Conservation (phyloP, 1,284 basidiomycete genomes). For the Irpex sp. region DNA sequence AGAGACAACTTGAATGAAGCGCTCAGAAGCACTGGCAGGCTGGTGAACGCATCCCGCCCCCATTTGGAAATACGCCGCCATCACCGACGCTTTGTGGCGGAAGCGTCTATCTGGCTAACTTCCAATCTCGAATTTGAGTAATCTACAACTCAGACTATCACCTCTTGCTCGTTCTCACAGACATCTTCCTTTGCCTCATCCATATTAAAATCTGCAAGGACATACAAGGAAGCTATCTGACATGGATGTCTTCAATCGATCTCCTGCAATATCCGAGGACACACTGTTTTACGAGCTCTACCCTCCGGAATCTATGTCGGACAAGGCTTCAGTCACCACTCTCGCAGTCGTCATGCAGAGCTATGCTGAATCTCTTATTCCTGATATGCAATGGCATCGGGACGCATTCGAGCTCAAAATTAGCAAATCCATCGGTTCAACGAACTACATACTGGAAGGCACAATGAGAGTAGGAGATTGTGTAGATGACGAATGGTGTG, state of each 20-base stretch:
- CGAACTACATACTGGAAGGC: conserved; percentile 63
- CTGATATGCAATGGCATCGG: conserved; percentile 82
- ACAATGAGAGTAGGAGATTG: conserved; percentile 88
- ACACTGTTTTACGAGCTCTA: conserved; percentile 76
- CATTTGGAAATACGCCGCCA: neutral
- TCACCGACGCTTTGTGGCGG: conserved; percentile 1
- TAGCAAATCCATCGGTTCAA: conserved; percentile 40
- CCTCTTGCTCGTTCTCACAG: too few species aligned
- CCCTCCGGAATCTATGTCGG: conserved; percentile 45
- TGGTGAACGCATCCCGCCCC: neutral
- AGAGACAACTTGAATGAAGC: neutral
- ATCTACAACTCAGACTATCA: too few species aligned
- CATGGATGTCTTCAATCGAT: conserved; percentile 58
- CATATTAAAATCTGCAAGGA: too few species aligned
- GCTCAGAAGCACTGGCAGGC: neutral
- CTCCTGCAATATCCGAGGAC: conserved; percentile 80
- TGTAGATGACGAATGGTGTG: conserved; percentile 95
- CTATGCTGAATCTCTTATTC: conserved; percentile 56
- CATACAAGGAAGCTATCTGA: neutral
- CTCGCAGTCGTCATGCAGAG: conserved; percentile 67
- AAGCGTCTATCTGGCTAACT: neutral
- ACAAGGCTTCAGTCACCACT: conserved; percentile 60
- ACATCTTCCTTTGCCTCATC: too few species aligned
- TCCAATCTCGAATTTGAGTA: neutral
- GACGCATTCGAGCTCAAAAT: conserved; percentile 84